These are phyloP conservation scores for Penicillium salamii DNA, from an alignment of 495 filamentous ascomycete species.

Conservation along the genomic window DNA sequence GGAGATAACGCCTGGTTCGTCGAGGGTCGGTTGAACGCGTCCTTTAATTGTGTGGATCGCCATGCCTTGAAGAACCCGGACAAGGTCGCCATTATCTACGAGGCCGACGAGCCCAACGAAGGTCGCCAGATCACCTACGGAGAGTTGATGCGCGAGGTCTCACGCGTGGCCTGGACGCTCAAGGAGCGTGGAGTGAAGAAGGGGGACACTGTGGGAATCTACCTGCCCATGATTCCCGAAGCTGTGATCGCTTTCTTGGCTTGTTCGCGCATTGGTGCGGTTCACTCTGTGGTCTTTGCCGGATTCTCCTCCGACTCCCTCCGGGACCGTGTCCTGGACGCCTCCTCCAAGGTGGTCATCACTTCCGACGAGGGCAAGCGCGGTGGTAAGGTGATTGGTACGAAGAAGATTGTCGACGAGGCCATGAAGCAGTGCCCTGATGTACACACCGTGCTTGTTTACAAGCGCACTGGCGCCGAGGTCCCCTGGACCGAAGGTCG, in stretches of 20 bases:
- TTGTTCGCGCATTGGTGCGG: constrained; percentile 85
- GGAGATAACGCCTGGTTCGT: constrained; percentile 95
- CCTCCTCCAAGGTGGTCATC: constrained; percentile 85
- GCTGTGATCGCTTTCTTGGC: constrained; percentile 89
- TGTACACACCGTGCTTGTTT: constrained; percentile 81
- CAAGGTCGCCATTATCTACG: constrained; percentile 95
- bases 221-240: constrained; percentile 98
- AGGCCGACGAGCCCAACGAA: constrained; percentile 87
- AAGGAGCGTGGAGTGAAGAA: constrained; percentile 95
- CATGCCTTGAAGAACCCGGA: constrained; percentile 91
- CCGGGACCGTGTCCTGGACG: constrained; percentile 92
- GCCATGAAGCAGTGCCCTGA: constrained; percentile 96
- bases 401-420: constrained; percentile 99
- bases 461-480: constrained; percentile 91
- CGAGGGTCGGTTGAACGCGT: constrained; percentile 90
- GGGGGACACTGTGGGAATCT: constrained; percentile 95
- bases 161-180: constrained; percentile 76
- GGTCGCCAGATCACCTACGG: constrained; percentile 89
- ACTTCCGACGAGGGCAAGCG: constrained; percentile 97
- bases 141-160: constrained; percentile 92
- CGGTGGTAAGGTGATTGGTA: constrained; percentile 95
- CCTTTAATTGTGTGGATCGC: constrained; percentile 96
- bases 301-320: constrained; percentile 97
- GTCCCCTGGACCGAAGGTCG: constrained; percentile 86
- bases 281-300: constrained; percentile 98